A percentile compares a stretch with the other conserved stretches of the same genome.
These are phyloP conservation scores for Taphrina flavorubra DNA, from an alignment of 1,139 yeast species.

Conservation along the genomic window DNA sequence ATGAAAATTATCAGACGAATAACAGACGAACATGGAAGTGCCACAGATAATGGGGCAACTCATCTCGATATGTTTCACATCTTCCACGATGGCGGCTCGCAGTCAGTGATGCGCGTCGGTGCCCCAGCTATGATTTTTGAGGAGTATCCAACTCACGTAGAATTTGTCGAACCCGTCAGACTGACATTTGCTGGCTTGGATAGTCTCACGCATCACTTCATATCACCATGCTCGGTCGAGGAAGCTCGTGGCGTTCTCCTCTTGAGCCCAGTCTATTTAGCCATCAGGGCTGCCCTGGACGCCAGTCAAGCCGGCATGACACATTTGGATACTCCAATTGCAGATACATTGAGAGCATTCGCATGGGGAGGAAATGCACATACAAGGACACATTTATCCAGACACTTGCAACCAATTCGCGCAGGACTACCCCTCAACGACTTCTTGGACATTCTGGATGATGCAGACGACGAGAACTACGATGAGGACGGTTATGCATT, in stretches of 20 bases:
- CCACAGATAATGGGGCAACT: too few species aligned
- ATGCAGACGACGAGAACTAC: too few species aligned
- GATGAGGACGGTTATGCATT: not conserved
- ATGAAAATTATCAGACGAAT: not conserved
- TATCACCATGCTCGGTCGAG: slow-evolving; percentile 9
- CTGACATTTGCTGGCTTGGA: not conserved
- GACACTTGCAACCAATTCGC: not conserved
- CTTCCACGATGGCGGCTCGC: slow-evolving; percentile 2
- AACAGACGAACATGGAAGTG: not conserved
- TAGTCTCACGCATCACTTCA: slow-evolving; percentile 12
- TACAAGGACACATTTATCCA: not conserved
- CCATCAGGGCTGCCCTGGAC: slow-evolving; percentile 4
- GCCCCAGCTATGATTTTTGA: not conserved
- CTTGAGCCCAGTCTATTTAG: not conserved
- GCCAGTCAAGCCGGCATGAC: slow-evolving; percentile 1
- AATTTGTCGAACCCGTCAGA: slow-evolving; percentile 7
- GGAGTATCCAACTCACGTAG: not conserved
- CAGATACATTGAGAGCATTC: not conserved
- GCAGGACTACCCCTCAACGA: not conserved
- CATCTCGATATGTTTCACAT: slow-evolving; percentile 5
- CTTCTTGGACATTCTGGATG: not conserved
- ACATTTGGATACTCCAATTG: not conserved
- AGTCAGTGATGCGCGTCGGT: not conserved
- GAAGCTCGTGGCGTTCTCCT: slow-evolving; percentile 12
- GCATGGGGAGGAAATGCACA: not conserved